These are phyloP conservation scores for Leishmania braziliensis DNA, from an alignment of 208 protist species.

Conservation along the genomic window DNA sequence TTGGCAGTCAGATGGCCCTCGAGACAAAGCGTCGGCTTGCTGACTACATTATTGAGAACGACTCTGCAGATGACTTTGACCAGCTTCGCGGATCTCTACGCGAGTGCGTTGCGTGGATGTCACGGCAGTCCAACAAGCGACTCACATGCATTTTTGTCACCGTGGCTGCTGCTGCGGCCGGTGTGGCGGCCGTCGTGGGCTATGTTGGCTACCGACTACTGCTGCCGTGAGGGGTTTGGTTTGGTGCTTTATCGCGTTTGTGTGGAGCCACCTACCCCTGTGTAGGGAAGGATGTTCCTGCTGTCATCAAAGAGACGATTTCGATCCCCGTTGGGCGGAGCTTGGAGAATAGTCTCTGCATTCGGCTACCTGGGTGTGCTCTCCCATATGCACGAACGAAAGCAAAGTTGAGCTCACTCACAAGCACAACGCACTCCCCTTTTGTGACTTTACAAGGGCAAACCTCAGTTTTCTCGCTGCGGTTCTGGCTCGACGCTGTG, in stretches of 20 bases:
- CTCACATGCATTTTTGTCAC: constrained; percentile 41
- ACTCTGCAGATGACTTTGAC: constrained; percentile 36
- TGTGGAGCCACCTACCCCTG: background rate
- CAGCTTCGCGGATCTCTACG: constrained; percentile 39
- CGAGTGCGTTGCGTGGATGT: constrained; percentile 72
- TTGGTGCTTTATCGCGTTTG: background rate
- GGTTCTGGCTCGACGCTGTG: background rate
- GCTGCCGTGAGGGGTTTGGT: background rate
- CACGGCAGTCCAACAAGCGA: constrained; percentile 32
- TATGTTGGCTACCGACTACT: constrained; percentile 12
- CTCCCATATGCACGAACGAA: background rate
- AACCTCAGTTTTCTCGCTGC: background rate
- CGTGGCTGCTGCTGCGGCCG: constrained; percentile 12
- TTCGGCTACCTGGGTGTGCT: background rate
- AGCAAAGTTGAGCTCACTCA: background rate
- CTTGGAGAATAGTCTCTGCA: background rate
- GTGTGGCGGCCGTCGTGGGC: constrained; percentile 14
- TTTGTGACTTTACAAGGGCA: no score
- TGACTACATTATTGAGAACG: constrained; percentile 81
- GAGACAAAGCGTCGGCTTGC: constrained; percentile 63
- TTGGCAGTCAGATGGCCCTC: constrained; percentile 82
- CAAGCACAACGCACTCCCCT: background rate
- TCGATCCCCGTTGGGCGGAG: background rate
- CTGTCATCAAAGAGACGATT: background rate
- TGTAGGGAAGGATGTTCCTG: background rate